Evolutionary conservation across 2,329 filamentous ascomycete genomes (phyloP).

Genomic region (Neonectria punicea): DNA sequence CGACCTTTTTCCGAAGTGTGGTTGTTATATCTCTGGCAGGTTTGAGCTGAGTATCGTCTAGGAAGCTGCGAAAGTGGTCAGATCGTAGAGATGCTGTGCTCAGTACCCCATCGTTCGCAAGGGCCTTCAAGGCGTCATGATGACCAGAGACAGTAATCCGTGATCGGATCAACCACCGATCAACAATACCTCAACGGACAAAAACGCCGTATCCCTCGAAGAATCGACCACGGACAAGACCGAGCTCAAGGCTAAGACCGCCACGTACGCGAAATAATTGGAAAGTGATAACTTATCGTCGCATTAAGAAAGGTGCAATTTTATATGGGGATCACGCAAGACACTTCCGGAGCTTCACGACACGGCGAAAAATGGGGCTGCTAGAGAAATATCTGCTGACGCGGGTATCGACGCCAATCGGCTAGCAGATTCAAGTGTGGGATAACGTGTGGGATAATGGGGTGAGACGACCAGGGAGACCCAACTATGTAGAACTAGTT

Average conservation of each 20-base stretch:
- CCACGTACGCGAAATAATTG: not conserved
- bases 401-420: not conserved
- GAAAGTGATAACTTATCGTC: not conserved
- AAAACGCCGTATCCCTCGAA: not conserved
- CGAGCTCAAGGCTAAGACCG: not conserved
- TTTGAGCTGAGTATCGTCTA: not conserved
- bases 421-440: not conserved
- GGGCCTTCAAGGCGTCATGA: not conserved
- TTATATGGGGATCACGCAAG: constrained; percentile 11
- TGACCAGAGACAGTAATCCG: not conserved
- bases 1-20: too few relatives aligned
- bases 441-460: constrained; percentile 13
- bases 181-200: not conserved
- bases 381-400: not conserved
- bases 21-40: too few relatives aligned
- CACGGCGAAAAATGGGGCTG: not conserved
- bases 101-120: not conserved
- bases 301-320: constrained; percentile 9
- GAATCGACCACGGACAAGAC: not conserved
- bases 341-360: not conserved
- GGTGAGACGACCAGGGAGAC: constrained; percentile 2
- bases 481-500: constrained; percentile 6
- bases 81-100: not conserved
- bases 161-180: not conserved
- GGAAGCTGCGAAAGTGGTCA: not conserved